Conservation (phyloP, 352 stramenopile species). For the Pythium aquatile region DNA sequence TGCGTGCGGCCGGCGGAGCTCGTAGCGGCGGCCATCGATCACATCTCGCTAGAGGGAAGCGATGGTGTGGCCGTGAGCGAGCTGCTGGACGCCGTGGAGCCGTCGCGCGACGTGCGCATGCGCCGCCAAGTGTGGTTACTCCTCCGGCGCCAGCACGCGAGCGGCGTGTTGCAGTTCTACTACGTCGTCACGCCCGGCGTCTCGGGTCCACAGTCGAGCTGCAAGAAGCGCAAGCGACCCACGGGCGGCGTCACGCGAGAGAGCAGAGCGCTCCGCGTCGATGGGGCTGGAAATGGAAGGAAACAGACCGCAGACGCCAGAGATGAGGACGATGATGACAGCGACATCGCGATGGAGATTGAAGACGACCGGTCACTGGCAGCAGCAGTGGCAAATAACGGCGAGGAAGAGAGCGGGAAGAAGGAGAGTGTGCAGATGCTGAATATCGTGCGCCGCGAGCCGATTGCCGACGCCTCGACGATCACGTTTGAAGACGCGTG, state of each 20-base stretch:
- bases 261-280: background rate
- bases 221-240: constrained; percentile 64
- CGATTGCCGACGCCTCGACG: constrained; percentile 8
- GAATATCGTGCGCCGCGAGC: constrained; percentile 12
- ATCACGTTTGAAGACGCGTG: constrained; percentile 20
- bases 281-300: background rate
- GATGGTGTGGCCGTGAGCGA: constrained; percentile 37
- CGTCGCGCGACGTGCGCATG: constrained; percentile 37
- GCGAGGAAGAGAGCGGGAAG: background rate
- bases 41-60: constrained; percentile 58
- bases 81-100: constrained; percentile 47
- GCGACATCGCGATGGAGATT: background rate
- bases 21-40: constrained; percentile 57
- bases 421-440: background rate
- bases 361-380: background rate
- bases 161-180: constrained; percentile 54
- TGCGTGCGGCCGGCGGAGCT: constrained; percentile 40
- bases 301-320: background rate
- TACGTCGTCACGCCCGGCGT: constrained; percentile 13
- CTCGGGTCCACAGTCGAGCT: background rate
- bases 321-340: background rate
- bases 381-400: constrained; percentile 1
- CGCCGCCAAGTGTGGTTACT: constrained; percentile 54
- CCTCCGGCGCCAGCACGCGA: constrained; percentile 45
- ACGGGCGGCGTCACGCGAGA: constrained; percentile 2